These are phyloP conservation scores for Trypanosoma platydactyli DNA, from an alignment of 208 protist genomes.

Conservation along the genomic window DNA sequence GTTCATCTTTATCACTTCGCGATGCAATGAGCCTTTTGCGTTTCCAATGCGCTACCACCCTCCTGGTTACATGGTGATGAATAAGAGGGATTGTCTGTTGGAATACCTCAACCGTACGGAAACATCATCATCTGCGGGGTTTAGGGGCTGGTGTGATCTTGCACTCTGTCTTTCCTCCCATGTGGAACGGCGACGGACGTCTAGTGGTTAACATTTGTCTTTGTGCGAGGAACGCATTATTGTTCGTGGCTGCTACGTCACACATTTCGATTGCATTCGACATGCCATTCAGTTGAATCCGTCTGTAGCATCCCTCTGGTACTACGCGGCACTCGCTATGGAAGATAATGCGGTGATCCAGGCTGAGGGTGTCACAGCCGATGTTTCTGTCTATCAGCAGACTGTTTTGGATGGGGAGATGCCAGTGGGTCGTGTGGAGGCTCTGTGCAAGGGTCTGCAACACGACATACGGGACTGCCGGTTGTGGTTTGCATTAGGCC, in stretches of 20 bases:
- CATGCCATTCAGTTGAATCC: slow-evolving; percentile 1
- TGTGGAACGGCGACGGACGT: background rate
- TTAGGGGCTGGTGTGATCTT: background rate
- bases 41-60: background rate
- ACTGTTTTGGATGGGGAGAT: background rate
- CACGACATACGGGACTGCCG: background rate
- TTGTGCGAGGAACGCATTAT: background rate
- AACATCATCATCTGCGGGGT: background rate
- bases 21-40: slow-evolving; percentile 2
- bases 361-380: background rate
- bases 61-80: background rate
- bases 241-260: background rate
- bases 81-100: background rate
- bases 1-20: background rate
- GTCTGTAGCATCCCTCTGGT: background rate
- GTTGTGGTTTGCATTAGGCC: slow-evolving; percentile 7
- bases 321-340: background rate
- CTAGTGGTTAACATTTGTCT: background rate
- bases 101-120: background rate
- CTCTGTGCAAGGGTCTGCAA: background rate
- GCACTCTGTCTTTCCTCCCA: slow-evolving; percentile 1
- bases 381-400: background rate
- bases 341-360: background rate
- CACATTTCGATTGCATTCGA: background rate
- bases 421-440: background rate